These are phyloP conservation scores for Ceriops tagal DNA, from an alignment of 345 rosid genomes.

Conservation along the genomic window DNA sequence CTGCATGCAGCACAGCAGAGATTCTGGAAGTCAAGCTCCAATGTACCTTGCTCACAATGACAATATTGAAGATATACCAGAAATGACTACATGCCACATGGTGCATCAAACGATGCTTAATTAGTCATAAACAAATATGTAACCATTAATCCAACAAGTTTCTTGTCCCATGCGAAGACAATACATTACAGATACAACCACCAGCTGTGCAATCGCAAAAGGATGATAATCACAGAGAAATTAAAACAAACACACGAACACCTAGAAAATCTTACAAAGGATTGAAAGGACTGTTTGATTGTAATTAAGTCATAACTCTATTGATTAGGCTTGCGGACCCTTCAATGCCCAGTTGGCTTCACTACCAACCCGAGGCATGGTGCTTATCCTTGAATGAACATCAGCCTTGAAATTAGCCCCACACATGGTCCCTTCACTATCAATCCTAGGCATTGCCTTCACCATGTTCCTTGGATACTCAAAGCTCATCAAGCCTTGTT, in stretches of 20 bases:
- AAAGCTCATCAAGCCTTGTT: constrained; percentile 75
- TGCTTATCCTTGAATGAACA: constrained; percentile 46
- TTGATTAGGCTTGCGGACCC: constrained; percentile 25
- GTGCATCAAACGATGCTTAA: too few species aligned
- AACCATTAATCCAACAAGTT: too few species aligned
- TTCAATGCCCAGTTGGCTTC: constrained; percentile 73
- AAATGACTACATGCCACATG: too few species aligned
- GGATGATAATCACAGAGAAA: background rate
- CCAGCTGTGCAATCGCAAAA: too few species aligned
- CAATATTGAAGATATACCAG: too few species aligned
- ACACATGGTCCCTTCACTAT: constrained; percentile 81
- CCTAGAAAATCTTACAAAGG: background rate
- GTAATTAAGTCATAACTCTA: background rate
- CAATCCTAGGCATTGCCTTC: constrained; percentile 88
- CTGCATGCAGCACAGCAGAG: too few species aligned
- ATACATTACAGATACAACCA: too few species aligned
- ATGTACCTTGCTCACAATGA: too few species aligned
- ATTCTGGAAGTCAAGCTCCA: too few species aligned
- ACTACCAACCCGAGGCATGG: constrained; percentile 84
- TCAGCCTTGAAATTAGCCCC: constrained; percentile 93
- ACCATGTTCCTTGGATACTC: constrained; percentile 75
- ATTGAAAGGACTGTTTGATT: background rate
- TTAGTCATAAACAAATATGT: too few species aligned
- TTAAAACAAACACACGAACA: background rate
- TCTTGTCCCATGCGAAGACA: too few species aligned